Conservation (phyloP, 352 stramenopile species). For the Halophytophthora polymorphica region DNA sequence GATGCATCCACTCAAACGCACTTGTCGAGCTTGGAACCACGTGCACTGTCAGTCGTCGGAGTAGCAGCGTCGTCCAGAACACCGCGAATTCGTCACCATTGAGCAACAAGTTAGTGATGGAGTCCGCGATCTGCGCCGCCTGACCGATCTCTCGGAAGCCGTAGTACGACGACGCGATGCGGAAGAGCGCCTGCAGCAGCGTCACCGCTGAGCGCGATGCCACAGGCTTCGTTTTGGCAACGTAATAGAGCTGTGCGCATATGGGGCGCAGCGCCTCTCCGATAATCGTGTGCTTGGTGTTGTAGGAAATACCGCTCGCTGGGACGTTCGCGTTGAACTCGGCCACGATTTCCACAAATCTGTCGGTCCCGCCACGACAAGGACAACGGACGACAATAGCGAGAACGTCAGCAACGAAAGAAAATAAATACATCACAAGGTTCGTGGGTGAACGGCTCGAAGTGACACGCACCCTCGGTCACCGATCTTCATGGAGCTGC, state of each 20-base stretch:
- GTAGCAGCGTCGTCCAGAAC: slow-evolving; percentile 80
- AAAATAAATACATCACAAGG: not conserved
- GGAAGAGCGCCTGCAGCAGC: slow-evolving; percentile 80
- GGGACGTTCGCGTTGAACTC: slow-evolving; percentile 92
- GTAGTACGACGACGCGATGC: slow-evolving; percentile 84
- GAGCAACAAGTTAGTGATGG: slow-evolving; percentile 69
- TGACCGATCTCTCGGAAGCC: slow-evolving; percentile 83
- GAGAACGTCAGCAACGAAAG: not conserved
- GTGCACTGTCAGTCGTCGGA: slow-evolving; percentile 64
- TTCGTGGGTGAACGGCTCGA: no score
- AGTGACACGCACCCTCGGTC: slow-evolving; percentile 58
- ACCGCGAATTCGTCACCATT: slow-evolving; percentile 85
- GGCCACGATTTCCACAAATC: slow-evolving; percentile 76
- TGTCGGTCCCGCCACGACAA: slow-evolving; percentile 19
- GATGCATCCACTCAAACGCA: slow-evolving; percentile 36
- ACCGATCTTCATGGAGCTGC: slow-evolving; percentile 42
- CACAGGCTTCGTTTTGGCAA: slow-evolving; percentile 65
- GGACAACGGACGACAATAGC: slow-evolving; percentile 3
- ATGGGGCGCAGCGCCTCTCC: slow-evolving; percentile 75
- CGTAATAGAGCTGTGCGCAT: slow-evolving; percentile 74
- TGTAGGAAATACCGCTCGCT: slow-evolving; percentile 78
- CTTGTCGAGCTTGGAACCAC: slow-evolving; percentile 30
- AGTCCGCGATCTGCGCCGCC: slow-evolving; percentile 71
- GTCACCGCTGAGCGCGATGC: slow-evolving; percentile 62
- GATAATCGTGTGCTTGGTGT: slow-evolving; percentile 78